Base-by-base conservation (phyloP, 2,329 filamentous ascomycete species). In the Fusarium falciforme region DNA sequence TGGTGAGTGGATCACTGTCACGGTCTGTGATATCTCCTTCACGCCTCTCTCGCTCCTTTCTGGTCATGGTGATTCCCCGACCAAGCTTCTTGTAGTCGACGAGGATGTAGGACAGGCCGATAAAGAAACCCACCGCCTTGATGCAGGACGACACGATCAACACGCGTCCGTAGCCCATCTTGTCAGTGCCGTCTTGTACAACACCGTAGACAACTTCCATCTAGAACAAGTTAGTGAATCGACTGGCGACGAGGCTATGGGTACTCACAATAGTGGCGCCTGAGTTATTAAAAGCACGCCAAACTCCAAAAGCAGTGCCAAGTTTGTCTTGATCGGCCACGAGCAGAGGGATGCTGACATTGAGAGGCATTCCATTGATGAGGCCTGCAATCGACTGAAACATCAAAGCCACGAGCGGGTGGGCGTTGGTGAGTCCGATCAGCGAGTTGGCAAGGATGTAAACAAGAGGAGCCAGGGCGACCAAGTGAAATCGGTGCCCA, bases 121-220 rank as follows among this genome's bases (percentile, higher is more conserved):
- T 17, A 0, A 72, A 60, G 7, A 77, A 76, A 2, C 61, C 74
- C 47, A 65, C 68, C 0, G 75, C 74, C 40, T 78, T 78, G 61
- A 77, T 73, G 12, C 67, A 54, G 10, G 68, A 72, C 4, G 74
- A 62, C 2, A 77, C 63, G 1, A 62, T 58, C 2, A 77, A 58
- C 1, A 76, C 76, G 17, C 67, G 70, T 6, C 54, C 40, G 38
- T 77, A 78, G 0, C 76, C 76, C n/a, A 61, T 71, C 5, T 42
- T 63, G 8, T 75, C 66, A 1, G 75, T 78, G 1, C 66, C 65
- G 3, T 78, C 75, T 58, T 78, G 76, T 1, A 78, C 29, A 11
- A 73, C 75, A 12, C 75, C 76, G n/a, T 66, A 78, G 0, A 74
- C 74, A 4, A 78, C 75, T 20, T 78, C 75, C 72, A 77, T 77